Evolutionary conservation across 1,284 basidiomycete species (phyloP).

Genomic region (Abortiporus biennis): DNA sequence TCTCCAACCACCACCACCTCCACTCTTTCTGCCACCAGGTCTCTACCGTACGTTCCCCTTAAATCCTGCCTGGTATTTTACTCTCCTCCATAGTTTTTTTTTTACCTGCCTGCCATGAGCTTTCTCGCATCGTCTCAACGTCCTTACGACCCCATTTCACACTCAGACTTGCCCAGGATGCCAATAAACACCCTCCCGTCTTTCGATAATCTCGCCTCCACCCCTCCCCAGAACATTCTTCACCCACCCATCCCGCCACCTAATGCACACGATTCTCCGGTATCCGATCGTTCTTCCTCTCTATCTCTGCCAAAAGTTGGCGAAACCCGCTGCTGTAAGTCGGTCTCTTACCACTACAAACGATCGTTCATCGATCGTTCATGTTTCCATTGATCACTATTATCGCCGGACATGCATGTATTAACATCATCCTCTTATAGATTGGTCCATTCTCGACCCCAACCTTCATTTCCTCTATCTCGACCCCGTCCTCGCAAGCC

Average conservation of each 20-base stretch:
- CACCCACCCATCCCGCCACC: slow-evolving; percentile 9
- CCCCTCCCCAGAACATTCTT: slow-evolving; percentile 11
- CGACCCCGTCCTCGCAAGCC: slow-evolving; percentile 78
- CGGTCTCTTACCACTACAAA: slow-evolving; percentile 19
- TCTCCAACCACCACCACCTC: slow-evolving; percentile 16
- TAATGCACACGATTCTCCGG: slow-evolving; percentile 10
- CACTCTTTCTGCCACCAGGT: slow-evolving; percentile 16
- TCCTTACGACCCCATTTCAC: slow-evolving; percentile 28
- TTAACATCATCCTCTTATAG: slow-evolving; percentile 26
- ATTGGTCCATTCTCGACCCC: slow-evolving; percentile 70
- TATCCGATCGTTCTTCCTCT: slow-evolving; percentile 22
- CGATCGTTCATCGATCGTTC: slow-evolving; percentile 32
- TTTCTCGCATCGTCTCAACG: slow-evolving; percentile 35
- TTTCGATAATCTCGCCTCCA: slow-evolving; percentile 23
- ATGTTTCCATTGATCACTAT: slow-evolving; percentile 15
- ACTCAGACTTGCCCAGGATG: slow-evolving; percentile 20
- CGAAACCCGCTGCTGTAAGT: slow-evolving; percentile 71
- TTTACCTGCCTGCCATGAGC: slow-evolving; percentile 31
- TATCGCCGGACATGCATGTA: slow-evolving; percentile 12
- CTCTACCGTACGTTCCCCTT: slow-evolving; percentile 2
- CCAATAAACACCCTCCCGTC: slow-evolving; percentile 28
- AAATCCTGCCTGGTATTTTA: slow-evolving; percentile 3
- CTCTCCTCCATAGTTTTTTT: slow-evolving; percentile 16
- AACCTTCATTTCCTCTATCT: slow-evolving; percentile 83
- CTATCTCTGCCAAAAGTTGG: slow-evolving; percentile 46